Evolutionary conservation across 2,329 filamentous ascomycete species (phyloP), one percentile per base, ranked within the genome.

Genomic region (Trichoderma atroviride): DNA sequence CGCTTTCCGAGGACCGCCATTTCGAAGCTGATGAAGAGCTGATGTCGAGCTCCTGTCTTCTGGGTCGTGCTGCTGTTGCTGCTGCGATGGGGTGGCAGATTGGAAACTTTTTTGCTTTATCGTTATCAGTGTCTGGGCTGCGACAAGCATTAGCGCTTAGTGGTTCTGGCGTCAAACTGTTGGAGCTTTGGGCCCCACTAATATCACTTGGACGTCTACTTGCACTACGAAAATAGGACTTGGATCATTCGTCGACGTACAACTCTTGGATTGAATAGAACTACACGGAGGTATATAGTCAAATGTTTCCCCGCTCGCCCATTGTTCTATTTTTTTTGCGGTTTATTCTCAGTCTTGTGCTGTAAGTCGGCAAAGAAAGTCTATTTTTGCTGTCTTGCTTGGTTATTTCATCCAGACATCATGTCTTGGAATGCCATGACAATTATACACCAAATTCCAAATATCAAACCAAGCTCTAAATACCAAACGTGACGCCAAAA

Each of bases 1-100:
- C 85, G 82, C 75, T 87, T 87, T 50, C 85, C 83, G 27, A 86
- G 76, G 52, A 81, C 78, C 40, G 81, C 75, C 84, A 86, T 86
- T 58, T 3, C 22, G 33, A 52, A 29, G 58, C 22, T 40, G 24
- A 9, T 29, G 9, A 33, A 33, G n/a, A 33, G 33, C 33, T 10
- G 33, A 10, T 33, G 33, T 33, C 33, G 55, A 10, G 43, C n/a
- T 50, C 11, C 43, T 52, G 1, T 37, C 7, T 53, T 52, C 1
- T 33, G 1, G 19, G 22, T 22, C 33, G 10, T 22, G 43, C 5
- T 33, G 33, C 9, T 33, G 33, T 3, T 43, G 57, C n/a, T 43
- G 33, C n/a, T 59, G 19, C 37, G 19, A 52, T 14, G 27, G 35
- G n/a, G 16, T 43, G n/a, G 33, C n/a, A 63, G 27, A 56, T 56